Evolutionary conservation across 805 yeast species (phyloP), one percentile per base, ranked within the genome.

Genomic region (Spathaspora gorwiae): DNA sequence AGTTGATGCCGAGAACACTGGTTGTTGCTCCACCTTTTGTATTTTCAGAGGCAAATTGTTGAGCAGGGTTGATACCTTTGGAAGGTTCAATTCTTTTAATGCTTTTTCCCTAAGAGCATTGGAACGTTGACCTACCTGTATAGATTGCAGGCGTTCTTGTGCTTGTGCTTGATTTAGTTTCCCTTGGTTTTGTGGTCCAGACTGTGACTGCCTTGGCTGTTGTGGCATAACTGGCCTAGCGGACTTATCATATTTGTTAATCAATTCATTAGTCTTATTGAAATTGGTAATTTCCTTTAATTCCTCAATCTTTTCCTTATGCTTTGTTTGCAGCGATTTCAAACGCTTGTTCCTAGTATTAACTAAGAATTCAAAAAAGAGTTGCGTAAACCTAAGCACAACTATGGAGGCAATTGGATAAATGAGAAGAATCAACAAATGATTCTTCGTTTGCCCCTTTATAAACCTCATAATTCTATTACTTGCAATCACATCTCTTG

Each of bases 271-370:
- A 1, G 96, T 87, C 11, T 83, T 75, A 54, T 84, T 78, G 61
- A 80, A 92, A 52, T 87, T 84, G 12, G 96, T 86, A 56, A 79
- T 73, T 46, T 76, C 70, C 62, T 87, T 87, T 62, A 86, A 68
- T 49, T 81, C 86, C 19, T 83, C 85, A 40, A 86, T 73, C 57
- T 81, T 80, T 26, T 63, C 62, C 45, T 68, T 66, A 48, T 83
- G 88, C 39, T 70, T 61, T 24, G 67, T 68, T 45, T 66, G 63
- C 43, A 81, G 61, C 10, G 48, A 44, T 44, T 42, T 48, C 48
- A 68, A 54, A 8, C 44, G 31, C 15, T 41, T 50, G 26, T 56
- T 50, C 46, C 60, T 57, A 11, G 46, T 40, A n/a, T 47, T 50
- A 26, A 63, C 54, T 40, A 62, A 47, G 36, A 59, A 47, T 6